These are phyloP conservation scores for Trichophyton mentagrophytes DNA, from an alignment of 2,329 filamentous ascomycete species.

Conservation along the genomic window DNA sequence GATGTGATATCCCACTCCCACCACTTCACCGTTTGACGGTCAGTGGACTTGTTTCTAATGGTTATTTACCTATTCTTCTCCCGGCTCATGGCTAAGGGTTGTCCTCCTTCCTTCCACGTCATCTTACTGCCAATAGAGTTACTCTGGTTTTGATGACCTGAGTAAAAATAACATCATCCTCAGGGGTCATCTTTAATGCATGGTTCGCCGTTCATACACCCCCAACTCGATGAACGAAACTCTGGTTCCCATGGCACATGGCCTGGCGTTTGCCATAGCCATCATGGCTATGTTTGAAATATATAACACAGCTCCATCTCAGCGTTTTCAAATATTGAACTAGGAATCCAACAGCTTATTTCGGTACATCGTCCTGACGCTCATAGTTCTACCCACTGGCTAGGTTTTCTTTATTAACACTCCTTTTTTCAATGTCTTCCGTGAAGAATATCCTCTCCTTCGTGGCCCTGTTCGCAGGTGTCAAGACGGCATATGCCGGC, in stretches of 20 bases:
- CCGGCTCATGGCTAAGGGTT: not conserved
- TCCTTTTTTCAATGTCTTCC: slow-evolving; percentile 18
- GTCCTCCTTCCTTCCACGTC: not conserved
- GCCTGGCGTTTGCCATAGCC: not conserved
- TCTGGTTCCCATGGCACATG: not conserved
- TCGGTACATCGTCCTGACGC: not conserved
- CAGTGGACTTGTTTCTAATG: not conserved
- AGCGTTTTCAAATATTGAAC: not conserved
- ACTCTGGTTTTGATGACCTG: not conserved
- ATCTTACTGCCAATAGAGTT: not conserved
- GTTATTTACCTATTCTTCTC: not conserved
- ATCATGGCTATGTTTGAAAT: not conserved
- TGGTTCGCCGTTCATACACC: too few relatives aligned
- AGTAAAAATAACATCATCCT: not conserved
- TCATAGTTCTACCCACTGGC: not conserved
- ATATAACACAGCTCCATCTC: not conserved
- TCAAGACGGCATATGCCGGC: slow-evolving; percentile 24
- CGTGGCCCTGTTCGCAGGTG: slow-evolving; percentile 19
- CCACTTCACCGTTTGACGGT: not conserved
- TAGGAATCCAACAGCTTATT: not conserved
- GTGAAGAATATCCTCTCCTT: slow-evolving; percentile 17
- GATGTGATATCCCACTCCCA: not conserved
- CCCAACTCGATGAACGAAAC: not conserved
- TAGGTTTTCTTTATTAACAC: not conserved
- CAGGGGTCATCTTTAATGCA: not conserved